phyloP scores from a whole-genome alignment of 2,329 filamentous ascomycete genomes.

The Gremmenia infestans region DNA sequence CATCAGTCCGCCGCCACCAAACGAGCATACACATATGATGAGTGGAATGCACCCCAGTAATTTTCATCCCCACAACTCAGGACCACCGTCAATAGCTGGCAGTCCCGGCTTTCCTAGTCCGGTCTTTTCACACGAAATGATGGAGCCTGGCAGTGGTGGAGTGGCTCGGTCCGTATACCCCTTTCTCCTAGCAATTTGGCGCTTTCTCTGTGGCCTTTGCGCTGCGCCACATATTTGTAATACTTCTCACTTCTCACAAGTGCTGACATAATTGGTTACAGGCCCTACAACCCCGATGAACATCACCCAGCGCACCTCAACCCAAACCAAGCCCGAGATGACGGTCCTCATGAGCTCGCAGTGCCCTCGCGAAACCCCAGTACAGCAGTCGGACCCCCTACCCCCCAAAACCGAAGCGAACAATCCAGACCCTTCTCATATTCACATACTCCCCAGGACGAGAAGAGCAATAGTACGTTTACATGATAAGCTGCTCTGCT shows the following conservation, averaged over 20 bases:
- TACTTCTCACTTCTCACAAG: background rate
- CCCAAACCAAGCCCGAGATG: background rate
- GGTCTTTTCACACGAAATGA: conserved; percentile 15
- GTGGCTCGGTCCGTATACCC: conserved; percentile 6
- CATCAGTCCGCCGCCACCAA: conserved; percentile 13
- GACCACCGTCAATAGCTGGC: conserved; percentile 3
- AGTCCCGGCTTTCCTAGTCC: conserved; percentile 12
- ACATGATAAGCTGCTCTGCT: background rate
- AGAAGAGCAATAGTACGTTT: background rate
- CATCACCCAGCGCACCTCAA: background rate
- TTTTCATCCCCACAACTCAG: conserved; percentile 2
- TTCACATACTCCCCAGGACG: conserved; percentile 9
- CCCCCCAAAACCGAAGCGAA: background rate
- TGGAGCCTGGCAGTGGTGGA: conserved; percentile 1
- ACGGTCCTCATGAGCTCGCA: conserved; percentile 2
- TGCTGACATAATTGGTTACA: background rate
- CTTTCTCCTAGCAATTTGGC: background rate
- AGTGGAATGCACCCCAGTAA: conserved; percentile 3
- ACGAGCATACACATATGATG: conserved; percentile 18
- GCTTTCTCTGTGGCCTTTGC: background rate
- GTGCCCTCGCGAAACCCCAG: conserved; percentile 2
- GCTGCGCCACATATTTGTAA: background rate
- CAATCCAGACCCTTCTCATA: conserved; percentile 13
- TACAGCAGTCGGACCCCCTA: background rate
- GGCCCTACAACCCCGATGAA: conserved; percentile 9